phyloP scores from a whole-genome alignment of 345 rosid genomes.

The Tarenaya hassleriana region DNA sequence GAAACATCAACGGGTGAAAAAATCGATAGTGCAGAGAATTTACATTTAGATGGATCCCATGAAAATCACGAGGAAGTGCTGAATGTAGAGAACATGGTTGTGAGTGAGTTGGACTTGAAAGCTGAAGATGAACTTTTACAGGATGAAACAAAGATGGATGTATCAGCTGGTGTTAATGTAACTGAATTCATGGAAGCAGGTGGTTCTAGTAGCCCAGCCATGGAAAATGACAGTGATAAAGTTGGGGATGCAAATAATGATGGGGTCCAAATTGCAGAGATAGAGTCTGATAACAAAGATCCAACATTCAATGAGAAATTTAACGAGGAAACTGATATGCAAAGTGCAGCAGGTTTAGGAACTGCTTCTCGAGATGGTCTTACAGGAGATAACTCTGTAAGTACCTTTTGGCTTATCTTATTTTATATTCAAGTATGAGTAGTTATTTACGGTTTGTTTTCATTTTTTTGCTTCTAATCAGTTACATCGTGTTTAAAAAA shows the following conservation, averaged over 20 bases:
- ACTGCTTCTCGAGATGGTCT: slow-evolving; percentile 23
- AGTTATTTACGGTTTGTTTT: too few relatives aligned
- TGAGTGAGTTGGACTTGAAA: slow-evolving; percentile 31
- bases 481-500: too few relatives aligned
- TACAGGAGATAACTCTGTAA: slow-evolving; percentile 41
- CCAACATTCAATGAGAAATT: slow-evolving; percentile 28
- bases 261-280: slow-evolving; percentile 26
- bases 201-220: slow-evolving; percentile 23
- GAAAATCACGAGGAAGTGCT: slow-evolving; percentile 21
- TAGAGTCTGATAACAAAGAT: slow-evolving; percentile 32
- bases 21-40: slow-evolving; percentile 21
- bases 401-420: slow-evolving; percentile 11
- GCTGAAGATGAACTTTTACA: slow-evolving; percentile 27
- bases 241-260: too few relatives aligned
- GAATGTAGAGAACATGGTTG: slow-evolving; percentile 20
- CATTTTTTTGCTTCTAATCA: too few relatives aligned
- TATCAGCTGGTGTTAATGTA: slow-evolving; percentile 29
- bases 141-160: slow-evolving; percentile 38
- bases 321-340: slow-evolving; percentile 33
- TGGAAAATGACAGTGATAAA: slow-evolving; percentile 36
- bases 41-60: slow-evolving; percentile 27
- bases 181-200: slow-evolving; percentile 27
- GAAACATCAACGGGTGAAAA: slow-evolving; percentile 30
- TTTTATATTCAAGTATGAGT: too few relatives aligned
- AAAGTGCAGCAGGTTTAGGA: slow-evolving; percentile 32